phyloP scores from a whole-genome alignment of 2,329 filamentous ascomycete genomes.

The Grosmannia huntii region DNA sequence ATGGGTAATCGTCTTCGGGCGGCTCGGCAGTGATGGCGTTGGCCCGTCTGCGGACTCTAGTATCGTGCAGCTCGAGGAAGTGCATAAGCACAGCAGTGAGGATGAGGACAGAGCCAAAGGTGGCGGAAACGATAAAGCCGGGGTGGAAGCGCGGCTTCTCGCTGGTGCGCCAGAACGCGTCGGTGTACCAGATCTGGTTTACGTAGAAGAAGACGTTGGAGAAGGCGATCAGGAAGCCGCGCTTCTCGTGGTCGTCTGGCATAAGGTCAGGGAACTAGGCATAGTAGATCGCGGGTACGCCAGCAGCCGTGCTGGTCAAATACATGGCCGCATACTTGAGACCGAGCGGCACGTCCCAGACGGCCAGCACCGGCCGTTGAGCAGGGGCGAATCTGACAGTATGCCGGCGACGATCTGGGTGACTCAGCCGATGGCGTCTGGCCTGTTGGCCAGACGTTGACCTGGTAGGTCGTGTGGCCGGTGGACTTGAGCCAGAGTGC shows the following conservation, averaged over 20 bases:
- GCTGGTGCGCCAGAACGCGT: conserved; percentile 3
- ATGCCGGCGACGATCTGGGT: conserved; percentile 6
- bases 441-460: conserved; percentile 41
- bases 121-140: conserved; percentile 2
- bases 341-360: conserved; percentile 4
- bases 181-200: conserved; percentile 7
- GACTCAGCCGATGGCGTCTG: conserved; percentile 5
- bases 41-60: background rate
- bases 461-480: conserved; percentile 25
- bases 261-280: conserved; percentile 7
- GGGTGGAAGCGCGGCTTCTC: conserved; percentile 3
- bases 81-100: background rate
- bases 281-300: conserved; percentile 18
- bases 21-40: background rate
- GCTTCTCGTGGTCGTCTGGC: conserved; percentile 6
- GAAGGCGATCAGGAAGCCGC: conserved; percentile 7
- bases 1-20: background rate
- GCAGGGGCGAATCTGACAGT: conserved; percentile 4
- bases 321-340: conserved; percentile 52
- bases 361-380: conserved; percentile 3
- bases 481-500: conserved; percentile 30
- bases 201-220: conserved; percentile 6
- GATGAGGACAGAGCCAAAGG: background rate
- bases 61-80: background rate
- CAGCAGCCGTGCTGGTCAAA: conserved; percentile 49